A percentile compares a stretch with the other conserved stretches of the same genome.
Conservation (phyloP, 768 basidiomycete species). For the Lactifluus piperatus region DNA sequence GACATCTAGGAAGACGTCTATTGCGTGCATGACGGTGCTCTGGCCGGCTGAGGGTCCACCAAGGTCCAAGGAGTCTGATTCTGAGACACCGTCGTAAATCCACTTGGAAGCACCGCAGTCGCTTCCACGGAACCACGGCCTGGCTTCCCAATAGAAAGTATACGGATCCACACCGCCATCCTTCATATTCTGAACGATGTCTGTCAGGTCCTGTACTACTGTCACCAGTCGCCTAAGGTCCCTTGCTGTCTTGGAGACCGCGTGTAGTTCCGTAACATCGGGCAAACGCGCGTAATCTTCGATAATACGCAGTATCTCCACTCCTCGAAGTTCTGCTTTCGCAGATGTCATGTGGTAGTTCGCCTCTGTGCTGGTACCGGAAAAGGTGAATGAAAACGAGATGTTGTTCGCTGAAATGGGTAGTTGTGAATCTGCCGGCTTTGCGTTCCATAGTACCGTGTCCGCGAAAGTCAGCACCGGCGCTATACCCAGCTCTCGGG, state of each 20-base stretch:
- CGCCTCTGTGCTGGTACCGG: slow-evolving; percentile 74
- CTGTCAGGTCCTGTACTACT: slow-evolving; percentile 67
- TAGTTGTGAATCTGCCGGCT: slow-evolving; percentile 43
- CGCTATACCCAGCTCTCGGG: slow-evolving; percentile 71
- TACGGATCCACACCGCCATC: slow-evolving; percentile 64
- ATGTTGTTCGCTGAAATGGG: slow-evolving; percentile 69
- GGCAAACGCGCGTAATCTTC: slow-evolving; percentile 77
- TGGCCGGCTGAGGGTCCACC: slow-evolving; percentile 94
- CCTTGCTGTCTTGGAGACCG: slow-evolving; percentile 56
- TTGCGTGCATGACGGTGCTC: slow-evolving; percentile 80
- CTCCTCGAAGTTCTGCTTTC: slow-evolving; percentile 75
- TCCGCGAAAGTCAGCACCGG: slow-evolving; percentile 95
- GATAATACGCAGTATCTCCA: slow-evolving; percentile 79
- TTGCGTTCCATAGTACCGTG: slow-evolving; percentile 92
- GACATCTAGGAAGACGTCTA: slow-evolving; percentile 82
- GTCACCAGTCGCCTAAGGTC: slow-evolving; percentile 61
- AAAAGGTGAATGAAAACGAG: slow-evolving; percentile 64
- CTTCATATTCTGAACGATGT: slow-evolving; percentile 60
- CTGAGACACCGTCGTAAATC: slow-evolving; percentile 72
- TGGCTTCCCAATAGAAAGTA: slow-evolving; percentile 80
- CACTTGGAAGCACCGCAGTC: slow-evolving; percentile 45
- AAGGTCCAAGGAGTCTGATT: slow-evolving; percentile 49
- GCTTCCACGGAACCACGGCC: slow-evolving; percentile 82
- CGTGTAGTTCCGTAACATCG: slow-evolving; percentile 51
- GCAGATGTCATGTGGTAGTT: slow-evolving; percentile 86